phyloP scores from a whole-genome alignment of 2,329 filamentous ascomycete species.

The Fusarium avenaceum region DNA sequence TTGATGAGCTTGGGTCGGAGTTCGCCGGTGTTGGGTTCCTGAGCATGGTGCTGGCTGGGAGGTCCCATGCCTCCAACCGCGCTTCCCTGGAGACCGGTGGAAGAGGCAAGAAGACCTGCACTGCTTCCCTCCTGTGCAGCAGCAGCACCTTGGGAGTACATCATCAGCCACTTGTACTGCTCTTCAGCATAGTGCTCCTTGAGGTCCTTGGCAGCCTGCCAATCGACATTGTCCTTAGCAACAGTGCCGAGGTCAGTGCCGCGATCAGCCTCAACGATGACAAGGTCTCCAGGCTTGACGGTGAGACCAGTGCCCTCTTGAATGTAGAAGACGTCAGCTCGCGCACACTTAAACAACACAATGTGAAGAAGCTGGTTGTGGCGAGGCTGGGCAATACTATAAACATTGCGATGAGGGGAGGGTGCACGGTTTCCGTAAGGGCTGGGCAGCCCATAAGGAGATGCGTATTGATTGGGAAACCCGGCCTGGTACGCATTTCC shows the following conservation, averaged over 20 bases:
- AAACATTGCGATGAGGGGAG: slow-evolving; percentile 73
- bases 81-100: slow-evolving; percentile 75
- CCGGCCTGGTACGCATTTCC: slow-evolving; percentile 48
- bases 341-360: slow-evolving; percentile 95
- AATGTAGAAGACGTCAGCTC: slow-evolving; percentile 96
- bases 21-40: slow-evolving; percentile 78
- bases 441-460: slow-evolving; percentile 61
- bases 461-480: slow-evolving; percentile 59
- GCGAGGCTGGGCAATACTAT: slow-evolving; percentile 71
- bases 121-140: slow-evolving; percentile 71
- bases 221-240: slow-evolving; percentile 86
- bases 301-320: slow-evolving; percentile 94
- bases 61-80: slow-evolving; percentile 84
- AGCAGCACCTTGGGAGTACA: slow-evolving; percentile 88
- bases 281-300: slow-evolving; percentile 90
- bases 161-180: slow-evolving; percentile 98
- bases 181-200: slow-evolving; percentile 95
- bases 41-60: slow-evolving; percentile 78
- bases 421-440: slow-evolving; percentile 65
- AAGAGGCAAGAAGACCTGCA: slow-evolving; percentile 72
- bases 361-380: slow-evolving; percentile 84
- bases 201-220: slow-evolving; percentile 86
- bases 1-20: slow-evolving; percentile 98
- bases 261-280: slow-evolving; percentile 97
- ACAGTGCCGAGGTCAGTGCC: slow-evolving; percentile 96